Evolutionary conservation across 2,329 filamentous ascomycete genomes (phyloP).

Genomic region (Albifimbria verrucaria): DNA sequence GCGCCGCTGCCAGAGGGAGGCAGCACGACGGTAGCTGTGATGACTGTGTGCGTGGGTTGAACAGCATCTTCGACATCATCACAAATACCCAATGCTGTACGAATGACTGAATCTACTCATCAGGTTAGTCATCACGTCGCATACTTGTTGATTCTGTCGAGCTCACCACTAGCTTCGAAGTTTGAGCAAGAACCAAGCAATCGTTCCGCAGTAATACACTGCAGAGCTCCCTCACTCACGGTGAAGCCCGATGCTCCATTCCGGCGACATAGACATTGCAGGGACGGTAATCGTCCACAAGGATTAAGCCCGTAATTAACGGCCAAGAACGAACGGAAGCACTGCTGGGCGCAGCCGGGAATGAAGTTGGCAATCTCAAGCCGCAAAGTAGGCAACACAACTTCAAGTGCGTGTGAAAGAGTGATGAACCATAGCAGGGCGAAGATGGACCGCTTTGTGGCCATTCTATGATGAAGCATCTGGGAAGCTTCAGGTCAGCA

Average conservation of each 20-base stretch:
- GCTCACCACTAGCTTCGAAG: constrained; percentile 32
- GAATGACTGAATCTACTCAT: constrained; percentile 34
- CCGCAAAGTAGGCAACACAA: constrained; percentile 27
- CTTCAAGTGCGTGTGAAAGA: constrained; percentile 20
- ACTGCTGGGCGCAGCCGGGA: constrained; percentile 58
- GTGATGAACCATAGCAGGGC: constrained; percentile 29
- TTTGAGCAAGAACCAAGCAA: constrained; percentile 49
- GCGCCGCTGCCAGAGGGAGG: constrained; percentile 24
- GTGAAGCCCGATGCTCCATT: constrained; percentile 61
- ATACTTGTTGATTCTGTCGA: neutral
- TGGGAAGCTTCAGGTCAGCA: constrained; percentile 14
- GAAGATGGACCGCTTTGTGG: constrained; percentile 27
- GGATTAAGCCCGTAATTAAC: constrained; percentile 50
- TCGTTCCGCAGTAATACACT: constrained; percentile 59
- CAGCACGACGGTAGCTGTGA: constrained; percentile 53
- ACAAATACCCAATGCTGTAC: constrained; percentile 59
- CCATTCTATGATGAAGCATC: constrained; percentile 44
- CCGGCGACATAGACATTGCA: constrained; percentile 63
- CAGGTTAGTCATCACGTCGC: constrained; percentile 11
- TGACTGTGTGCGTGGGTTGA: constrained; percentile 54
- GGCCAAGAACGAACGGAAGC: constrained; percentile 61
- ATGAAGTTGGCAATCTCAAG: constrained; percentile 40
- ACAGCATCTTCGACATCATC: constrained; percentile 44
- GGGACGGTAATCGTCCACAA: constrained; percentile 48
- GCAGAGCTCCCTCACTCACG: constrained; percentile 66